Conservation (phyloP, 2,329 filamentous ascomycete species). For the Monascus ruber region DNA sequence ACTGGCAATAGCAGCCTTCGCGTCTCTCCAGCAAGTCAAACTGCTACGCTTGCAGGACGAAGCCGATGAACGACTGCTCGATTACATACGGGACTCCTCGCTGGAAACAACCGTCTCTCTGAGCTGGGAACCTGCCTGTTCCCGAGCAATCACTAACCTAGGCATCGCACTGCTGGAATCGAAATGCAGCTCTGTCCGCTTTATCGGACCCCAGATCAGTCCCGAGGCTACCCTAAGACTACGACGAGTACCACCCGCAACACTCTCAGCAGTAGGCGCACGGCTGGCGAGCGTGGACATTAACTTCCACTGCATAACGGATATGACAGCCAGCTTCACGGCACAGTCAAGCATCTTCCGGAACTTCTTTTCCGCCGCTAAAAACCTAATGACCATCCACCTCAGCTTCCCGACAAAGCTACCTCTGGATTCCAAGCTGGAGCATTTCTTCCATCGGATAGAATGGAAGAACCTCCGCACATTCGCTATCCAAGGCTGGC, state of each 20-base stretch:
- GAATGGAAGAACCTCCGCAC: constrained; percentile 51
- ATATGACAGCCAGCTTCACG: constrained; percentile 47
- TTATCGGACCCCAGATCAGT: constrained; percentile 53
- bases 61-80: constrained; percentile 44
- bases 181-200: constrained; percentile 46
- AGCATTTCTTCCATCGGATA: constrained; percentile 52
- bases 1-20: constrained; percentile 47
- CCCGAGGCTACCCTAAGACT: constrained; percentile 47
- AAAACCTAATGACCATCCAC: constrained; percentile 51
- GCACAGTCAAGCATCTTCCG: constrained; percentile 48
- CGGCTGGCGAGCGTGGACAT: constrained; percentile 53
- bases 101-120: constrained; percentile 38
- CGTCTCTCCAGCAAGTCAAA: constrained; percentile 51
- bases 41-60: constrained; percentile 51
- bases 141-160: constrained; percentile 49
- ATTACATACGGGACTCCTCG: constrained; percentile 40
- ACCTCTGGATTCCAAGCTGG: constrained; percentile 46
- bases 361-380: constrained; percentile 47
- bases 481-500: constrained; percentile 56
- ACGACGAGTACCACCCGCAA: constrained; percentile 35
- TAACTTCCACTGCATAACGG: constrained; percentile 48
- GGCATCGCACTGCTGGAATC: constrained; percentile 46
- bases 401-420: constrained; percentile 50
- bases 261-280: constrained; percentile 41
- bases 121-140: constrained; percentile 52